These are phyloP conservation scores for Ilex paraguariensis DNA, from an alignment of 305 asterid genomes.

Conservation along the genomic window DNA sequence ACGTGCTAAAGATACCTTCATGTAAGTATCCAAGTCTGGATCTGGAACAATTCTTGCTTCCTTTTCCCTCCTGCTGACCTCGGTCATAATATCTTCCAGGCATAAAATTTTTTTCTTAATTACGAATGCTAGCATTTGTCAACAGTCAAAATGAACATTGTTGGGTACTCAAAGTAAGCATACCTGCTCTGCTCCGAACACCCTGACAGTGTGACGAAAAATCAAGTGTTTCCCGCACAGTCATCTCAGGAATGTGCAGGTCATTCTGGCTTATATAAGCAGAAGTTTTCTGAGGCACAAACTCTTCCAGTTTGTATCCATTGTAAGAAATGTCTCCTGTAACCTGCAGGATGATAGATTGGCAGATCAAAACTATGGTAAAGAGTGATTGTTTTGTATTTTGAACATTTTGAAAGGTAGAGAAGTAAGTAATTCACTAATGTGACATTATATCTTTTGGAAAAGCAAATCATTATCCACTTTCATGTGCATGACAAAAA, in stretches of 20 bases:
- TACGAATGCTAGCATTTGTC: neutral
- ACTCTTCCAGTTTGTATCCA: slow-evolving; percentile 30
- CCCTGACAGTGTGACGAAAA: slow-evolving; percentile 44
- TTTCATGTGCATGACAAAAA: neutral
- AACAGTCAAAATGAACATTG: neutral
- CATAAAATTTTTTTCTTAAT: neutral
- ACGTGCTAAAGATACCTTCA: slow-evolving; percentile 18
- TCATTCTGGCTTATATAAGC: slow-evolving; percentile 39
- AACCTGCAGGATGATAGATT: slow-evolving; percentile 14
- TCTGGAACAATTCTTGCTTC: slow-evolving; percentile 30
- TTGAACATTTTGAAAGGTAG: no score
- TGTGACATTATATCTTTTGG: no score
- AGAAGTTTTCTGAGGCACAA: slow-evolving; percentile 35
- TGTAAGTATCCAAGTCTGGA: slow-evolving; percentile 27
- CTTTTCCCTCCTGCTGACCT: slow-evolving; percentile 28
- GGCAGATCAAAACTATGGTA: no score
- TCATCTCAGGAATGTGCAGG: slow-evolving; percentile 36
- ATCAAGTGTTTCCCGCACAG: slow-evolving; percentile 40
- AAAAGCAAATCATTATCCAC: no score
- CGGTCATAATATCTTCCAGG: slow-evolving; percentile 20
- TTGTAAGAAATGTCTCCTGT: slow-evolving; percentile 35
- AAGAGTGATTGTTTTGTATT: no score
- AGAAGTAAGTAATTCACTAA: no score
- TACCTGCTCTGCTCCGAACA: slow-evolving; percentile 35
- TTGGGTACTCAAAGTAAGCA: neutral